These are phyloP conservation scores for Pythium oligandrum DNA, from an alignment of 352 stramenopile genomes.

Conservation along the genomic window DNA sequence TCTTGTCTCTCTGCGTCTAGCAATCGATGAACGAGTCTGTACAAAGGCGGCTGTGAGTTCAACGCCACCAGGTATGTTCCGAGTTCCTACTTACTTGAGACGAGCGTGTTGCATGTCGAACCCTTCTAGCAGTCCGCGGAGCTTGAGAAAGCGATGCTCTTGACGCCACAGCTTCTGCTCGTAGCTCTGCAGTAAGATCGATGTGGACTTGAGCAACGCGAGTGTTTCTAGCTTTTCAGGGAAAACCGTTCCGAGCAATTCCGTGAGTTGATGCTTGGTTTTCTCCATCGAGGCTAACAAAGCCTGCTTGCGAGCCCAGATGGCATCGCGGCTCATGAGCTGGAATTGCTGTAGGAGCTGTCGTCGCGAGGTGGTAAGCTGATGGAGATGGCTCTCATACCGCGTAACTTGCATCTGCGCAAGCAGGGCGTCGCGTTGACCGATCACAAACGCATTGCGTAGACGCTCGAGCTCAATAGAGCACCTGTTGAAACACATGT, in stretches of 20 bases:
- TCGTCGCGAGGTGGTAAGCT: constrained; percentile 15
- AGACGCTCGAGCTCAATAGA: constrained; percentile 31
- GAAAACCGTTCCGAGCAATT: constrained; percentile 16
- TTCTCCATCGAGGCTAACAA: constrained; percentile 15
- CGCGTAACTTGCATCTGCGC: constrained; percentile 27
- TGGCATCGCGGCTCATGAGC: constrained; percentile 27
- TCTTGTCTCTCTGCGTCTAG: constrained; percentile 28
- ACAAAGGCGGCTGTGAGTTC: neutral
- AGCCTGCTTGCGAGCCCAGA: constrained; percentile 19
- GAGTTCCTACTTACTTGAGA: constrained; percentile 19
- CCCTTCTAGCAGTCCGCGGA: constrained; percentile 23
- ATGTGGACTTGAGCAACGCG: constrained; percentile 34
- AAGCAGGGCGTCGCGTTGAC: constrained; percentile 27
- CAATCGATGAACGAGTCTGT: constrained; percentile 25
- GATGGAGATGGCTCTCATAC: constrained; percentile 14
- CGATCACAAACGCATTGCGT: constrained; percentile 25
- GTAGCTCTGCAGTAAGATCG: constrained; percentile 34
- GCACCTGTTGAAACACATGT: constrained; percentile 14
- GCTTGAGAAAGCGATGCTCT: constrained; percentile 32
- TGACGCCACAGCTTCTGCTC: constrained; percentile 44
- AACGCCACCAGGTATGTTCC: neutral
- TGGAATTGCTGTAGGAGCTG: constrained; percentile 30
- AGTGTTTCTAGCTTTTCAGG: constrained; percentile 27
- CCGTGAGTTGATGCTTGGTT: constrained; percentile 11
- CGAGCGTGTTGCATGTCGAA: constrained; percentile 35